Evolutionary conservation across 208 protist species (phyloP).

Genomic region (Trypanosoma caninum): DNA sequence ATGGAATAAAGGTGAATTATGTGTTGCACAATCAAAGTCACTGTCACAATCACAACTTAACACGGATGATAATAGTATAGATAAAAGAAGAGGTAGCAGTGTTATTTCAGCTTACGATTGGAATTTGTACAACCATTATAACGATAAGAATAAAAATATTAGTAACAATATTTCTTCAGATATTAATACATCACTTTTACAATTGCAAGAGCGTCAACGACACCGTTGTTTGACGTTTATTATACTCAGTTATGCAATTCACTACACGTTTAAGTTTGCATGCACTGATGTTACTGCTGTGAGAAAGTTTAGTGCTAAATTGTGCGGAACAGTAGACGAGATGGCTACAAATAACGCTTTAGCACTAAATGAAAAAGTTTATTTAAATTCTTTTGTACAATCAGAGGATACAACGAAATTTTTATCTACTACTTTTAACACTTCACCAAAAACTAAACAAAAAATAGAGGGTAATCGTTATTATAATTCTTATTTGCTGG

Average conservation of each 20-base stretch:
- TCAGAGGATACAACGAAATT: neutral
- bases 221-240: slow-evolving; percentile 15
- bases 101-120: neutral
- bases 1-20: slow-evolving; percentile 5
- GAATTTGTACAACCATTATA: neutral
- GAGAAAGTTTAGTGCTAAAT: neutral
- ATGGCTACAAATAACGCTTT: neutral
- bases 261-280: slow-evolving; percentile 17
- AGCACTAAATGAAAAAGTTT: too few species aligned
- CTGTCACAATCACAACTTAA: neutral
- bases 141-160: neutral
- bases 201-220: neutral
- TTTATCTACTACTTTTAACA: too few species aligned
- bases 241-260: slow-evolving; percentile 18
- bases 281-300: neutral
- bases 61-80: neutral
- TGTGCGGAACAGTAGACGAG: neutral
- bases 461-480: neutral
- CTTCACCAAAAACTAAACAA: too few species aligned
- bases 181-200: too few species aligned
- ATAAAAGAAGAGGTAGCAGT: neutral
- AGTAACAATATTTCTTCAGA: too few species aligned
- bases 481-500: slow-evolving; percentile 2
- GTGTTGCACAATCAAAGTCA: neutral
- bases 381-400: too few species aligned